Base-by-base conservation (phyloP, 2,329 filamentous ascomycete species). In the Macrophomina tecta region DNA sequence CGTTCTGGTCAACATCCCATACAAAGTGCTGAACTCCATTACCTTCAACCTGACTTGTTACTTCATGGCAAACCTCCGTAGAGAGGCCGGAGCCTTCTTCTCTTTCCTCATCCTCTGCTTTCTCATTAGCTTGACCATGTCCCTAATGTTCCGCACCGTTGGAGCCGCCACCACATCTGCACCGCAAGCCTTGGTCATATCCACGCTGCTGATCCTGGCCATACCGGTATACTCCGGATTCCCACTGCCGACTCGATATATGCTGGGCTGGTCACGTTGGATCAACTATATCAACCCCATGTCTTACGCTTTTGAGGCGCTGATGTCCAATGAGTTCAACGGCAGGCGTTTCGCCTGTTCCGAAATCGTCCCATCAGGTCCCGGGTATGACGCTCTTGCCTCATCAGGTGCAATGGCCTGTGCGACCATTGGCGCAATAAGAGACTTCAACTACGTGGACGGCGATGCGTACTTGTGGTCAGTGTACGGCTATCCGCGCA, bases 31-130 rank as follows among this genome's bases (percentile, higher is more conserved):
- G 68, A 89, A 90, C 70, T 80, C 90, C 16, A 82, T 83, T 0
- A 76, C 80, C 0, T 91, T 91, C 70, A 80, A 83, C 2, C 5
- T 91, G 0, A 84, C 87, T 0, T 78, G 97, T 3, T 97, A 97
- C 80, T 97, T 96, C 79, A 89, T 97, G 87, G 89, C 90, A 0
- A 90, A 91, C 68, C 81, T 97, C 42, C 87, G 90, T 62, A 85
- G 90, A 45, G 88, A 89, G 60, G 82, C 91, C 0, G 90, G 87
- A 1, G 81, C 89, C 0, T 97, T 95, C 82, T 97, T 97, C 82
- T 90, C 91, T 77, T 95, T 90, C 84, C 79, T 92, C 70, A 82
- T 96, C 64, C 84, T 93, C 72, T 88, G 87, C 1, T 91, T 93
- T 78, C 74, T 85, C 67, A 87, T 86, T 0, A 90, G 90, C 0